phyloP scores from a whole-genome alignment of 495 filamentous ascomycete species.

The Tuber brumale region DNA sequence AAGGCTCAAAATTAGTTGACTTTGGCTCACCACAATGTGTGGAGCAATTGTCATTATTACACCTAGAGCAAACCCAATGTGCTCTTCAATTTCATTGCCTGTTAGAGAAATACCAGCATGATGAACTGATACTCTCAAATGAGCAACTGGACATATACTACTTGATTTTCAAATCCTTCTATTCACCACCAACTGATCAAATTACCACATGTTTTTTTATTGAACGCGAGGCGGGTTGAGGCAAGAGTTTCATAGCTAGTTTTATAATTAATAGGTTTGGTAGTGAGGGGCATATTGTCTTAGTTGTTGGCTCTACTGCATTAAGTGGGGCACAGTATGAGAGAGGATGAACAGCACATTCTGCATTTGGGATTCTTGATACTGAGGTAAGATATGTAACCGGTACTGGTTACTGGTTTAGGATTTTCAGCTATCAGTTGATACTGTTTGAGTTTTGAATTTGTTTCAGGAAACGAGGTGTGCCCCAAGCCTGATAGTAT shows the following conservation, averaged over 20 bases:
- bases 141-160: slow-evolving; percentile 7
- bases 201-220: slow-evolving; percentile 15
- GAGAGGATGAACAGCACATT: slow-evolving; percentile 17
- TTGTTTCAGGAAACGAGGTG: no score
- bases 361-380: slow-evolving; percentile 23
- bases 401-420: no score
- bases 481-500: no score
- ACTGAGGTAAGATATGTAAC: no score
- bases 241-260: slow-evolving; percentile 16
- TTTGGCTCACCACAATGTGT: slow-evolving; percentile 12
- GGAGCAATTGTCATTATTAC: not conserved
- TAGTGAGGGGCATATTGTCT: slow-evolving; percentile 12
- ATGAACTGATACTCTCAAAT: not conserved
- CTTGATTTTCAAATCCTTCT: not conserved
- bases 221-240: slow-evolving; percentile 17
- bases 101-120: not conserved
- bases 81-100: not conserved
- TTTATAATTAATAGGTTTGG: slow-evolving; percentile 11
- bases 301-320: slow-evolving; percentile 19
- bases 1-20: slow-evolving; percentile 7
- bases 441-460: no score
- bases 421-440: no score
- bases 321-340: slow-evolving; percentile 25
- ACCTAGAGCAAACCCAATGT: slow-evolving; percentile 9
- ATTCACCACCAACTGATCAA: not conserved